Evolutionary conservation across 805 yeast species (phyloP).

Genomic region (Metschnikowia cubensis): DNA sequence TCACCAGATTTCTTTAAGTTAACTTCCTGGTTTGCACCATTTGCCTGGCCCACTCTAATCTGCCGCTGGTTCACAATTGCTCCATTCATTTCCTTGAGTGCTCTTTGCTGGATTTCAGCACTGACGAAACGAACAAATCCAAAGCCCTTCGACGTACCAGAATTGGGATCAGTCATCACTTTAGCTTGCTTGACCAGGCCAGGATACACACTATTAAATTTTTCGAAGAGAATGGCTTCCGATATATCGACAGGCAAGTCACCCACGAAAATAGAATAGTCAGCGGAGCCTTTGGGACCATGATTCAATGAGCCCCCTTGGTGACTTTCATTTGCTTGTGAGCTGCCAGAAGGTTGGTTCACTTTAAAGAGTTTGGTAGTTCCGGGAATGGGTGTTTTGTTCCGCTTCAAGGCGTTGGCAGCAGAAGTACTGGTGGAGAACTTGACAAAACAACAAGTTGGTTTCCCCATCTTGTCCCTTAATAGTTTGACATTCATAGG

Average conservation of each 20-base stretch:
- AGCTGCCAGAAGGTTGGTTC: conserved; percentile 70
- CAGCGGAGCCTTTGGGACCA: conserved; percentile 21
- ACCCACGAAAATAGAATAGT: conserved; percentile 78
- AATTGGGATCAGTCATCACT: conserved; percentile 68
- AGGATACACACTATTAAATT: conserved; percentile 66
- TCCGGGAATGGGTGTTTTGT: conserved; percentile 71
- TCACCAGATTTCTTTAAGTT: conserved; percentile 4
- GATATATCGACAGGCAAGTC: conserved; percentile 73
- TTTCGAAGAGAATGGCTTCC: conserved; percentile 59
- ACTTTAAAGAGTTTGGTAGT: conserved; percentile 54
- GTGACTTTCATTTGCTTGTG: background rate
- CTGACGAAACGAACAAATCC: conserved; percentile 81
- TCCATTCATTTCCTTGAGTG: conserved; percentile 81
- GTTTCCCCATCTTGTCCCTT: conserved; percentile 50
- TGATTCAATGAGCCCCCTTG: background rate
- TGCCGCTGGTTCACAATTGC: conserved; percentile 66
- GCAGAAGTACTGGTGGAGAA: conserved; percentile 62
- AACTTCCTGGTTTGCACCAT: conserved; percentile 21
- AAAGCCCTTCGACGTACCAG: conserved; percentile 75
- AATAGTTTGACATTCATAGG: conserved; percentile 61
- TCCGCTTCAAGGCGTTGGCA: conserved; percentile 57
- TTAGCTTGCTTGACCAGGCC: conserved; percentile 68
- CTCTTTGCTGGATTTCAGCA: conserved; percentile 64
- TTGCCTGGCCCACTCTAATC: conserved; percentile 60
- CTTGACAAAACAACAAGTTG: conserved; percentile 71